A percentile compares a stretch with the other conserved stretches of the same genome.
Evolutionary conservation across 768 basidiomycete species (phyloP).

Genomic region (Podaxis sp.): DNA sequence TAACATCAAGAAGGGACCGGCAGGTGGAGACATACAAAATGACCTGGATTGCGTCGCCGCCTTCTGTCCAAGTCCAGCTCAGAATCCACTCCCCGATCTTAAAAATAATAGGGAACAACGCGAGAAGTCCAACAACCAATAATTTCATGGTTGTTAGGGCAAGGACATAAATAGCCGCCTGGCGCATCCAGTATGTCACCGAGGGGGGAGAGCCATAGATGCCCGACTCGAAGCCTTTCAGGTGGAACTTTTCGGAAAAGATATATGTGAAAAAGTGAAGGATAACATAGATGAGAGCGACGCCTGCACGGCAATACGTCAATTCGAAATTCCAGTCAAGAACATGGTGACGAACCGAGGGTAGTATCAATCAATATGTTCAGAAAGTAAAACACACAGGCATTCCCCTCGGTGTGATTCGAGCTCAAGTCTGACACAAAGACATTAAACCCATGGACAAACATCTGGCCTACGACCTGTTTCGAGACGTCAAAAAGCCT

Average conservation of each 20-base stretch:
- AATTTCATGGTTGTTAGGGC: slow-evolving; percentile 87
- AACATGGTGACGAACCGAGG: slow-evolving; percentile 55
- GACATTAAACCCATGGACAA: slow-evolving; percentile 77
- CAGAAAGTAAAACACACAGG: slow-evolving; percentile 90
- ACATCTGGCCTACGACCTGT: slow-evolving; percentile 84
- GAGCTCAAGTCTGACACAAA: slow-evolving; percentile 79
- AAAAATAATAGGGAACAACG: slow-evolving; percentile 68
- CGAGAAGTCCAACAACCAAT: slow-evolving; percentile 77
- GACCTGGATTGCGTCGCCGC: slow-evolving; percentile 67
- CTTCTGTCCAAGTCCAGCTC: slow-evolving; percentile 66
- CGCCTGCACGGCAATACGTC: slow-evolving; percentile 47
- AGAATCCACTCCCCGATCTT: slow-evolving; percentile 84
- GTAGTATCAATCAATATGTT: slow-evolving; percentile 93
- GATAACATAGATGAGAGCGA: slow-evolving; percentile 75
- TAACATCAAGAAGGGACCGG: not conserved
- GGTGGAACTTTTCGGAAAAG: slow-evolving; percentile 57
- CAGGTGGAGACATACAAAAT: slow-evolving; percentile 61
- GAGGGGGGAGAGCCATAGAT: slow-evolving; percentile 87
- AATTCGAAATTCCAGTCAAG: slow-evolving; percentile 1
- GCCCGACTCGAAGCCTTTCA: slow-evolving; percentile 83
- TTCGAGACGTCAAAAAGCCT: slow-evolving; percentile 95
- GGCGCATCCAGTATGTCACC: slow-evolving; percentile 67
- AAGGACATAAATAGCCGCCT: slow-evolving; percentile 79
- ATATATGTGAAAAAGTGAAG: slow-evolving; percentile 63
- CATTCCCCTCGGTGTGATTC: slow-evolving; percentile 67